Evolutionary conservation across 306 rosid genomes (phyloP), one percentile per base, ranked within the genome.

Genomic region (Castanea sativa): DNA sequence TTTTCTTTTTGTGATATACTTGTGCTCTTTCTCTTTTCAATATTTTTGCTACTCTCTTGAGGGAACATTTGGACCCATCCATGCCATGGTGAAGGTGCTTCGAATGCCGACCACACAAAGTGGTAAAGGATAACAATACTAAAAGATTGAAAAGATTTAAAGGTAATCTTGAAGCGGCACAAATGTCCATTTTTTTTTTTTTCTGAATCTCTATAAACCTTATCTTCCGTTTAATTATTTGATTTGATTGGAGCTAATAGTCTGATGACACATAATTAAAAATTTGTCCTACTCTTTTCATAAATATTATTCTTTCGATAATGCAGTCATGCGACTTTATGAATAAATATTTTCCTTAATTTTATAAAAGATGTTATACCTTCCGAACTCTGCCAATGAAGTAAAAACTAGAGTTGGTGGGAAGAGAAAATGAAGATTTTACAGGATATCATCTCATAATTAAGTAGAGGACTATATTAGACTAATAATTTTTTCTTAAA

Each of bases 31-130:
- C 29, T 4, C 29, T 10, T 63, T 13, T 27, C 9, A n/a, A 35
- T 35, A n/a, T 35, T 19, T 68, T n/a, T 49, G 52, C 49, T 45
- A 68, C n/a, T 14, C 13, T 73, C 64, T 18, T 65, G 25, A 9
- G 67, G 57, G 49, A 73, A 64, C 69, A 59, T 70, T 29, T 71
- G 27, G 71, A 78, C 21, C 45, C 76, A 71, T 70, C 23, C n/a
- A 25, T 23, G 55, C 45, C 21, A 19, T 13, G 16, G 41, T 63
- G 27, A 25, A 35, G 61, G 60, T 78, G 64, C 81, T 80, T 83
- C 75, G 61, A 81, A 78, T 65, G 52, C 75, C 23, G 38, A 81
- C 86, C 89, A 81, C 84, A 68, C 69, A 88, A 78, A 79, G 89
- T 81, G 87, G 60, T 27, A 52, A 8, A 63, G 73, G 85, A 85